Percentiles rank a stretch among this genome's conserved stretches.
Conservation (phyloP, 2,329 filamentous ascomycete genomes). For the Botrytis byssoidea region DNA sequence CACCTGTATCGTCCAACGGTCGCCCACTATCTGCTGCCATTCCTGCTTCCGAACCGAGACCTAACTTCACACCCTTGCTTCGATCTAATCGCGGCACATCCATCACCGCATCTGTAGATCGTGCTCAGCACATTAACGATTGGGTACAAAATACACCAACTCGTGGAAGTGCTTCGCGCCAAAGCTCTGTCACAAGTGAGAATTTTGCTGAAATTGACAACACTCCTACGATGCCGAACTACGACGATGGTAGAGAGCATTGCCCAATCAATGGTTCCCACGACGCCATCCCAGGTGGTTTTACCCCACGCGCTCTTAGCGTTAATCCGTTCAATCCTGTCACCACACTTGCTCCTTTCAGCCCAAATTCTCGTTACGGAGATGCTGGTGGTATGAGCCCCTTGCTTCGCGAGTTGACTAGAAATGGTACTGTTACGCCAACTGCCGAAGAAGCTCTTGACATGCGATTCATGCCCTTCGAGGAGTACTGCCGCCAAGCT, state of each 20-base stretch:
- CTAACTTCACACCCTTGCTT: slow-evolving; percentile 26
- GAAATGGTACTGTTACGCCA: slow-evolving; percentile 30
- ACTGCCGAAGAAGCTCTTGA: slow-evolving; percentile 35
- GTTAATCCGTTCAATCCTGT: slow-evolving; percentile 24
- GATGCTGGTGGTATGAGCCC: slow-evolving; percentile 24
- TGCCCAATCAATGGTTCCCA: background rate
- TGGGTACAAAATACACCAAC: slow-evolving; percentile 27
- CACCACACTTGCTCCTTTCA: slow-evolving; percentile 16
- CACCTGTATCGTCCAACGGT: background rate
- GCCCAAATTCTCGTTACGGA: slow-evolving; percentile 11
- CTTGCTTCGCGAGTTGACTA: slow-evolving; percentile 27
- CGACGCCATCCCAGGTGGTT: background rate
- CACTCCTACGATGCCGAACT: slow-evolving; percentile 16
- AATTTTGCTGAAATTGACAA: background rate
- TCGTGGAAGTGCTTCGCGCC: background rate
- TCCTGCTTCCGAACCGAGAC: slow-evolving; percentile 26
- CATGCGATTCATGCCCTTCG: slow-evolving; percentile 38
- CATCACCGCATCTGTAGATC: slow-evolving; percentile 24
- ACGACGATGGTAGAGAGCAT: background rate
- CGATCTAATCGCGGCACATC: slow-evolving; percentile 29
- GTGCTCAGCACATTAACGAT: slow-evolving; percentile 23
- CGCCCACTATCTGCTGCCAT: background rate
- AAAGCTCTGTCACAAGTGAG: background rate
- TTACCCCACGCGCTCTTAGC: slow-evolving; percentile 6
- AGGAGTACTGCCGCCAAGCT: slow-evolving; percentile 38